These are phyloP conservation scores for Picea sitchensis DNA, from an alignment of 75 land plant genomes.

Conservation along the genomic window DNA sequence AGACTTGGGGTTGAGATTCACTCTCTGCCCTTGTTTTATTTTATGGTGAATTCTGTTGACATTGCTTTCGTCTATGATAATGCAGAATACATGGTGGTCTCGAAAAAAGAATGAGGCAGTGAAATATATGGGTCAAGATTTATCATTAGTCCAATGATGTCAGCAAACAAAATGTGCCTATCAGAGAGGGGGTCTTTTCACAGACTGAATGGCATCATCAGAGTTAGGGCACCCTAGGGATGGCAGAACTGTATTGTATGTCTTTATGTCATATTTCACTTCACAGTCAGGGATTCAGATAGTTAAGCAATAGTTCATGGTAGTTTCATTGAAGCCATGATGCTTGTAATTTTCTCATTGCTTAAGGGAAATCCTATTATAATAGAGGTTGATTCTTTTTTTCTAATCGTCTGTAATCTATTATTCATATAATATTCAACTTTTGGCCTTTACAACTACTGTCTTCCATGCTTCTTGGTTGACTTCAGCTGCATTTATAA, in stretches of 20 bases:
- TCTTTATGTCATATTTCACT: neutral
- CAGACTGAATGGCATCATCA: neutral
- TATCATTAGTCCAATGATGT: slow-evolving; percentile 4
- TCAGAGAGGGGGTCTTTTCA: neutral
- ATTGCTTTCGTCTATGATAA: neutral
- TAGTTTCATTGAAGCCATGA: neutral
- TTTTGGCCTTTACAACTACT: neutral
- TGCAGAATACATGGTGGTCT: slow-evolving; percentile 9
- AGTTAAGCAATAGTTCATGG: neutral
- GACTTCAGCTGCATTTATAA: neutral
- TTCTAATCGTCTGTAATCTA: neutral
- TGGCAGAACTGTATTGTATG: slow-evolving; percentile 2
- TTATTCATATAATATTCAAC: slow-evolving; percentile 3
- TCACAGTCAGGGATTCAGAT: neutral
- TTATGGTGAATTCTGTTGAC: neutral
- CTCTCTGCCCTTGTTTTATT: neutral
- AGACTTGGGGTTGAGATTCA: slow-evolving; percentile 1
- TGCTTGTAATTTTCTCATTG: neutral
- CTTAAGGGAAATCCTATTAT: neutral
- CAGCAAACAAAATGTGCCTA: neutral
- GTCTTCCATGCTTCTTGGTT: neutral
- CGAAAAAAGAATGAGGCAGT: neutral
- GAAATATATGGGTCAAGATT: slow-evolving; percentile 1
- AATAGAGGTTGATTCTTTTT: slow-evolving; percentile 1
- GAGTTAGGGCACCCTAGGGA: slow-evolving; percentile 3